phyloP scores from a whole-genome alignment of 2,329 filamentous ascomycete species.

The Cryoendolithus antarcticus region DNA sequence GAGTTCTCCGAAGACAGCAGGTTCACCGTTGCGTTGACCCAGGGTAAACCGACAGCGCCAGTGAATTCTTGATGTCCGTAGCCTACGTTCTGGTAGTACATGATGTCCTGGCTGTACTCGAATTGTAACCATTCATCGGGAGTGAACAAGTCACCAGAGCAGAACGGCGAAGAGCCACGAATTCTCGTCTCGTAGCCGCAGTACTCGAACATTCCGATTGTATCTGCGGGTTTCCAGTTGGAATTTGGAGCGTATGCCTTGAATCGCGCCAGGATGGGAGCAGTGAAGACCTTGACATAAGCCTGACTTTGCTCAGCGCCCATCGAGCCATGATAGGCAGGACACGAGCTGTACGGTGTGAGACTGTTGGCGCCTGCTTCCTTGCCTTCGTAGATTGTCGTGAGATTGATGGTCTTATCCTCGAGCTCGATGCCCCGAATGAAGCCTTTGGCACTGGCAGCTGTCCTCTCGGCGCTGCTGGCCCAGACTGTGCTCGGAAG shows the following conservation, averaged over 20 bases:
- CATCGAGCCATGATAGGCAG: slow-evolving; percentile 46
- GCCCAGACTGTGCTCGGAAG: slow-evolving; percentile 47
- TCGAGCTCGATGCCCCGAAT: slow-evolving; percentile 43
- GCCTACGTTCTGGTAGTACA: slow-evolving; percentile 58
- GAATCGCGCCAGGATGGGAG: slow-evolving; percentile 46
- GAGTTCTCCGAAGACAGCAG: slow-evolving; percentile 35
- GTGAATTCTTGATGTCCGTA: slow-evolving; percentile 45
- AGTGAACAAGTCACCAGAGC: slow-evolving; percentile 47
- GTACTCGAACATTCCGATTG: slow-evolving; percentile 56
- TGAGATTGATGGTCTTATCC: slow-evolving; percentile 43
- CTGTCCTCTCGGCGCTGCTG: slow-evolving; percentile 50
- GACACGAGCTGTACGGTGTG: slow-evolving; percentile 54
- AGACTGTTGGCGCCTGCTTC: slow-evolving; percentile 47
- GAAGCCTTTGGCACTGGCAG: slow-evolving; percentile 45
- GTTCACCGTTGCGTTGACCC: slow-evolving; percentile 49
- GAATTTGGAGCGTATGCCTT: slow-evolving; percentile 42
- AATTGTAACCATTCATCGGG: slow-evolving; percentile 50
- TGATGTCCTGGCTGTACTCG: slow-evolving; percentile 55
- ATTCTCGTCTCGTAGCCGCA: slow-evolving; percentile 62
- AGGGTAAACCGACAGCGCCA: slow-evolving; percentile 50
- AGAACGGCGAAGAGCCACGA: slow-evolving; percentile 50
- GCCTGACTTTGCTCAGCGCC: slow-evolving; percentile 39
- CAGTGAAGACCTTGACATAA: slow-evolving; percentile 41
- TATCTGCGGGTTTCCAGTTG: slow-evolving; percentile 50
- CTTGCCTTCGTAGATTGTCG: slow-evolving; percentile 44